Percentiles rank a stretch among this genome's conserved stretches.
Evolutionary conservation across 768 basidiomycete genomes (phyloP).

Genomic region (Coprinopsis cinerea): DNA sequence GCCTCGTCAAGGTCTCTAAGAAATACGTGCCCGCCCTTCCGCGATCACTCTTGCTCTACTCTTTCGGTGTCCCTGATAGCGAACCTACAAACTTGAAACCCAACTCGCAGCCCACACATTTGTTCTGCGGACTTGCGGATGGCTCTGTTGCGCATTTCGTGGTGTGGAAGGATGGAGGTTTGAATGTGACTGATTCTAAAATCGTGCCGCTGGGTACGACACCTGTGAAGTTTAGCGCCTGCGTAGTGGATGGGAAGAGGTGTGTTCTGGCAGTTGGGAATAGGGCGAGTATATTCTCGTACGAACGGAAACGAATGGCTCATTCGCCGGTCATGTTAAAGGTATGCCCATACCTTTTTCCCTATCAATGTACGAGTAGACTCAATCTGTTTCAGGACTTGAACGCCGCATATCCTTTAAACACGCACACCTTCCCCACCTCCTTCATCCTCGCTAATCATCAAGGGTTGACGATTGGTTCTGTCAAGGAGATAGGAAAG

Average conservation of each 20-base stretch:
- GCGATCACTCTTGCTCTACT: conserved; percentile 46
- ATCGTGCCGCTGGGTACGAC: conserved; percentile 57
- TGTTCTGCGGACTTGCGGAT: conserved; percentile 72
- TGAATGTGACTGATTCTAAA: conserved; percentile 45
- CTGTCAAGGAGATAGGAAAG: conserved; percentile 62
- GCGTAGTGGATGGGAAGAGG: conserved; percentile 44
- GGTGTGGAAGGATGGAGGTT: conserved; percentile 42
- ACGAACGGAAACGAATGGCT: conserved; percentile 56
- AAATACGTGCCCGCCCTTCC: conserved; percentile 34
- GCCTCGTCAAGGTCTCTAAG: not conserved
- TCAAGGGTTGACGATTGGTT: conserved; percentile 56
- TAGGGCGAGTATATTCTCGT: conserved; percentile 62
- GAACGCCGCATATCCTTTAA: conserved; percentile 43
- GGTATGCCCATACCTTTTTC: conserved; percentile 23
- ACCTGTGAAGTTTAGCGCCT: conserved; percentile 58
- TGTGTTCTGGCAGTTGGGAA: conserved; percentile 70
- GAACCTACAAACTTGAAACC: no score
- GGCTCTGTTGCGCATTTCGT: conserved; percentile 61
- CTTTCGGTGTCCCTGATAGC: no score
- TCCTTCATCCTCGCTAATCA: conserved; percentile 57
- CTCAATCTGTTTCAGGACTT: no score
- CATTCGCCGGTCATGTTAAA: conserved; percentile 72
- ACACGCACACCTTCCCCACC: conserved; percentile 39
- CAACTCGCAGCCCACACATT: conserved; percentile 39
- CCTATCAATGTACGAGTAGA: not conserved